Evolutionary conservation across 306 rosid genomes (phyloP).

Genomic region (Carpinus viminea): DNA sequence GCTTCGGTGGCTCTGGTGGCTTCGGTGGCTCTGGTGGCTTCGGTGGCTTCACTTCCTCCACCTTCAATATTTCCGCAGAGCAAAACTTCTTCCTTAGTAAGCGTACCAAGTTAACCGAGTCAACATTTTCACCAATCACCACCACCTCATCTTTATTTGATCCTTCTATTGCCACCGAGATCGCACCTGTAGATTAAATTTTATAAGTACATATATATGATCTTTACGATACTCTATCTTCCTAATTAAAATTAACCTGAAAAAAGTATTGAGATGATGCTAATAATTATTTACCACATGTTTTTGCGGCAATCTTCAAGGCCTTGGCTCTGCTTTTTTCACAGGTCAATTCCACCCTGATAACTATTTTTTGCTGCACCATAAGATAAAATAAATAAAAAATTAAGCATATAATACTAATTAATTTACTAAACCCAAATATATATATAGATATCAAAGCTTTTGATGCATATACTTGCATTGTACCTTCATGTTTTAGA

Average conservation of each 20-base stretch:
- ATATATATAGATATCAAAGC: not conserved
- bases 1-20: too few relatives aligned
- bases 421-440: not conserved
- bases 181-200: too few relatives aligned
- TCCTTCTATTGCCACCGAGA: constrained; percentile 24
- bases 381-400: not conserved
- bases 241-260: too few relatives aligned
- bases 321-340: constrained; percentile 40
- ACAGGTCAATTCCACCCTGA: constrained; percentile 25
- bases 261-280: not conserved
- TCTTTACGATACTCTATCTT: too few relatives aligned
- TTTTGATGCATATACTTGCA: not conserved
- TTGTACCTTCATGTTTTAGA: not conserved
- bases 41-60: constrained; percentile 13
- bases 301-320: constrained; percentile 36
- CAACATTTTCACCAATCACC: constrained; percentile 26
- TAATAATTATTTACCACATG: not conserved
- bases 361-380: constrained; percentile 41
- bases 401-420: not conserved
- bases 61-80: constrained; percentile 3
- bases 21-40: too few relatives aligned
- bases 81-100: constrained; percentile 23
- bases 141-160: constrained; percentile 30
- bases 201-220: too few relatives aligned
- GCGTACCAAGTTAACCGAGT: constrained; percentile 22